Conservation (phyloP, 2,329 filamentous ascomycete species). For the Elsinoe batatas region DNA sequence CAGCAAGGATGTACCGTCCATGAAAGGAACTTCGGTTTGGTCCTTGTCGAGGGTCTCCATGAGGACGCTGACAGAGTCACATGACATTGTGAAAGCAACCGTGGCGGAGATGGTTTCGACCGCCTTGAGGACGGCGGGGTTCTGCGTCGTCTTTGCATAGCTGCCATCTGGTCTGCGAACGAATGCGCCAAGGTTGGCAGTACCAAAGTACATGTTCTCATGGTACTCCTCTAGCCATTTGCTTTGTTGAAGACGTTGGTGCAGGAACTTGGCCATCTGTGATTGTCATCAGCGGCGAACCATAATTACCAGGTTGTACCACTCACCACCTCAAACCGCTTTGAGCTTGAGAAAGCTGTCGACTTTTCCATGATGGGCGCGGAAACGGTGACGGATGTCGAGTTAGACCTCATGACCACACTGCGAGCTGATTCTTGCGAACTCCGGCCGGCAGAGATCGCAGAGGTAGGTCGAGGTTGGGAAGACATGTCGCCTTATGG, state of each 20-base stretch:
- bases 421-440: slow-evolving; percentile 8
- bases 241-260: slow-evolving; percentile 8
- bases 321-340: slow-evolving; percentile 13
- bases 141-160: slow-evolving; percentile 12
- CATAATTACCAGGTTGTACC: not conserved
- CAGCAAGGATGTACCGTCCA: slow-evolving; percentile 7
- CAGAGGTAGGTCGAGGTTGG: not conserved
- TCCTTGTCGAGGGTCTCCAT: slow-evolving; percentile 10
- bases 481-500: slow-evolving; percentile 10
- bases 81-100: slow-evolving; percentile 11
- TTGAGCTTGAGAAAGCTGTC: slow-evolving; percentile 7
- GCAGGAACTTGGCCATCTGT: slow-evolving; percentile 12
- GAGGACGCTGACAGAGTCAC: slow-evolving; percentile 10
- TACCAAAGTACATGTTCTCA: slow-evolving; percentile 14
- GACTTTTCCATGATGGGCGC: slow-evolving; percentile 12
- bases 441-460: slow-evolving; percentile 3
- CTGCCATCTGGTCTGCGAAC: slow-evolving; percentile 6
- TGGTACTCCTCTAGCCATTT: slow-evolving; percentile 13
- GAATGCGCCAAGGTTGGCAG: slow-evolving; percentile 12
- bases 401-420: not conserved
- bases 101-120: slow-evolving; percentile 9
- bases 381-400: slow-evolving; percentile 5
- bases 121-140: slow-evolving; percentile 10
- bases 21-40: slow-evolving; percentile 8
- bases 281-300: not conserved